Conservation (phyloP, 441 rosid genomes). For the Corymbia citriodora region DNA sequence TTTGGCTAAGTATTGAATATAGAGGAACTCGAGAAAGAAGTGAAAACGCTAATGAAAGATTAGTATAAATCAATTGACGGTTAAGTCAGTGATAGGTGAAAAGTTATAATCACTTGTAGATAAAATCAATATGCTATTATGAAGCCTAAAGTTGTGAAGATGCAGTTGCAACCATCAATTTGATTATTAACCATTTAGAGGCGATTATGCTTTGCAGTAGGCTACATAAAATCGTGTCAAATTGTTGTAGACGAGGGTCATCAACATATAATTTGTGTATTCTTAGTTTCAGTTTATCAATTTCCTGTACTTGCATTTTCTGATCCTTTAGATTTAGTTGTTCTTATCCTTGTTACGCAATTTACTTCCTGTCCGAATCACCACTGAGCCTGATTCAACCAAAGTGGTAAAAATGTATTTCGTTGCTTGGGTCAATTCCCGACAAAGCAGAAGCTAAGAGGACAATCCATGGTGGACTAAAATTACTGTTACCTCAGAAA, state of each 20-base stretch:
- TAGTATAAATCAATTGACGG: too few relatives aligned
- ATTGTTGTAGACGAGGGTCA: neutral
- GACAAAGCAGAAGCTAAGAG: neutral
- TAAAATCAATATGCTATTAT: accelerated
- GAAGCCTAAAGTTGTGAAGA: neutral
- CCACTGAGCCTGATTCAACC: neutral
- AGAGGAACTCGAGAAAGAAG: neutral
- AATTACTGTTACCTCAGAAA: neutral
- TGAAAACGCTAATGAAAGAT: neutral
- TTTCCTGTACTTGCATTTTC: neutral
- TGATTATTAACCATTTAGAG: neutral
- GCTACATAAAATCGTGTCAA: accelerated
- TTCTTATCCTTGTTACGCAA: neutral
- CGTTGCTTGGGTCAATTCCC: neutral
- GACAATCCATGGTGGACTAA: neutral
- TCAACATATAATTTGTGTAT: neutral
- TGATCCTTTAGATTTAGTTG: neutral
- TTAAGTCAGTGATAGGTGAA: too few relatives aligned
- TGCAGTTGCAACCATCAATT: neutral
- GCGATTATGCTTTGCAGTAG: neutral
- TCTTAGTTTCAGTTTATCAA: neutral
- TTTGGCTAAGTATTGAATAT: neutral
- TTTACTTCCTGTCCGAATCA: neutral
- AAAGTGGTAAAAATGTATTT: neutral
- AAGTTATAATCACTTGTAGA: neutral